These are phyloP conservation scores for Cercospora canescens DNA, from an alignment of 2,329 filamentous ascomycete species.

Conservation along the genomic window DNA sequence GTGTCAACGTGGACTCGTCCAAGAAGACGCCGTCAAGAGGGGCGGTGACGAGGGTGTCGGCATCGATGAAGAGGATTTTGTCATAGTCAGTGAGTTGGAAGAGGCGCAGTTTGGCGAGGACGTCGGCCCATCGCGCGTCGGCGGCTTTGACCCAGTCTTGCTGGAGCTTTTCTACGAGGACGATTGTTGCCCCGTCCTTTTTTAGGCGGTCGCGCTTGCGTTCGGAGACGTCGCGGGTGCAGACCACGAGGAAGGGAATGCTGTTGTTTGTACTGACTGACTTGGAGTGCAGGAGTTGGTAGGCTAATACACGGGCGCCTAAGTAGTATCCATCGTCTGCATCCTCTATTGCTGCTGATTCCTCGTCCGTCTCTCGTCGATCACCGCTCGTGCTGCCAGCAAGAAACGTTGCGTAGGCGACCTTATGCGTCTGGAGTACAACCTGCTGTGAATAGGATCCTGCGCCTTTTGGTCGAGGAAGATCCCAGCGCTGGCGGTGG, in stretches of 20 bases:
- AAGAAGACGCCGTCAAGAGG: constrained; percentile 35
- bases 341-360: constrained; percentile 28
- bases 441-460: constrained; percentile 15
- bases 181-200: constrained; percentile 39
- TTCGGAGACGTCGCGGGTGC: constrained; percentile 36
- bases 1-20: constrained; percentile 38
- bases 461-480: constrained; percentile 15
- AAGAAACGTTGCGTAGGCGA: constrained; percentile 43
- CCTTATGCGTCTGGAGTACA: constrained; percentile 28
- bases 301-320: constrained; percentile 37
- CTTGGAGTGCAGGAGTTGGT: constrained; percentile 41
- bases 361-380: constrained; percentile 23
- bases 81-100: constrained; percentile 36
- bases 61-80: constrained; percentile 40
- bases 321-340: constrained; percentile 39
- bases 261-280: constrained; percentile 36
- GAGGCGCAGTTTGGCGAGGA: constrained; percentile 40
- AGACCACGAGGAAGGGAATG: constrained; percentile 42
- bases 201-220: constrained; percentile 37
- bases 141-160: constrained; percentile 34
- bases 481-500: constrained; percentile 25
- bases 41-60: constrained; percentile 35
- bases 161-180: constrained; percentile 36
- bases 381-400: constrained; percentile 29
- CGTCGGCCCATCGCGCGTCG: constrained; percentile 35